Percentiles rank a stretch among this genome's conserved stretches.
These are phyloP conservation scores for Chlorella sp. DNA, from an alignment of 139 green algal genomes.

Conservation along the genomic window DNA sequence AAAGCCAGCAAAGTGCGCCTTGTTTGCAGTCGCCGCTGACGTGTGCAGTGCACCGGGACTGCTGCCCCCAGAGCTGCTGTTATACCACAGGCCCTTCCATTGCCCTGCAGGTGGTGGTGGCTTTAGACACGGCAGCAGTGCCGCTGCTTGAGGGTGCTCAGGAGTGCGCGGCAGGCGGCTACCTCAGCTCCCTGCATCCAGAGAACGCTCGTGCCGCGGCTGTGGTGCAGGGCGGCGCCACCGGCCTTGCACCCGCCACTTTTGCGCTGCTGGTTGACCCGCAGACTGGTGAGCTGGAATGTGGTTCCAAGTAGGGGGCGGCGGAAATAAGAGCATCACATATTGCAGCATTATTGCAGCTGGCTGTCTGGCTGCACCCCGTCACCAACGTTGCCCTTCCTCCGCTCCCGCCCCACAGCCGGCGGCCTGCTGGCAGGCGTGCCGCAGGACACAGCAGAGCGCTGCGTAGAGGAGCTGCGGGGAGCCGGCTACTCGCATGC, in stretches of 20 bases:
- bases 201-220: conserved; percentile 59
- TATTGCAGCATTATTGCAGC: too few species aligned
- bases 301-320: too few species aligned
- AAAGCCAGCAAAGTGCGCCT: conserved; percentile 51
- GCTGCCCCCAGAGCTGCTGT: not conserved
- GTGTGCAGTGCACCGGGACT: not conserved
- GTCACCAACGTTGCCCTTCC: not conserved
- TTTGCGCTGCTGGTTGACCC: conserved; percentile 81
- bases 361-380: not conserved
- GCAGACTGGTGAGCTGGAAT: conserved; percentile 70
- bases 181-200: conserved; percentile 67
- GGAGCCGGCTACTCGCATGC: conserved; percentile 59
- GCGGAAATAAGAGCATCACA: too few species aligned
- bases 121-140: conserved; percentile 54
- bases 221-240: conserved; percentile 24
- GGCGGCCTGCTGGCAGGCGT: conserved; percentile 72
- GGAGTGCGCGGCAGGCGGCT: conserved; percentile 50
- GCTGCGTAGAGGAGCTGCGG: conserved; percentile 57
- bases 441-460: conserved; percentile 41
- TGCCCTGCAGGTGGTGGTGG: not conserved
- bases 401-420: not conserved
- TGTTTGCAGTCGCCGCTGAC: not conserved
- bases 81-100: not conserved
- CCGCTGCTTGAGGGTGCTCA: conserved; percentile 68
- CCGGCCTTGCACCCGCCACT: not conserved